Base-by-base conservation (phyloP, 1,284 basidiomycete genomes). In the Ganoderma lingzhi region DNA sequence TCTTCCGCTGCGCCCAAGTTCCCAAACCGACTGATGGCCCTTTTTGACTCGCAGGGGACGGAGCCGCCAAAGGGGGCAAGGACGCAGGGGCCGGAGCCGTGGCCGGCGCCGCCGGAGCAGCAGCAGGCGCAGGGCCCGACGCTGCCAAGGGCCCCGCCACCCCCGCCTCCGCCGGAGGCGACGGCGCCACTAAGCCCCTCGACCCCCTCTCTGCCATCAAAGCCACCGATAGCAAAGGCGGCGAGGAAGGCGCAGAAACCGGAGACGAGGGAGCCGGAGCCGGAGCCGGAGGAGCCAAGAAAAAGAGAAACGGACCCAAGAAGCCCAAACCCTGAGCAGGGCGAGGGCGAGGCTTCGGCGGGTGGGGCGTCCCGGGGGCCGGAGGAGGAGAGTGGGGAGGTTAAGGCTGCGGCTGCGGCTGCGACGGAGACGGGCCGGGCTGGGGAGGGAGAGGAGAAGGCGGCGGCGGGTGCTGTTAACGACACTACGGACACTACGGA, bases 41-140 rank as follows among this genome's bases (percentile, higher is more conserved):
- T 73, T 69, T 73, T 72, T 73, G 61, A 73, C 70, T 64, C 71
- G 68, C 75, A 76, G 75, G 75, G 68, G 71, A 67, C 67, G 58
- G 60, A 67, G 48, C 67, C 65, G 67, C 67, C 61, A 71, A 70
- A 68, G 73, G 67, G 67, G 67, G 59, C 37, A 69, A 70, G 51
- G 67, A 68, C 60, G 63, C 42, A 60, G 69, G 63, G 55, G 68
- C 66, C 71, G 15, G 71, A 69, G 10, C 42, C 69, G 44, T 68
- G 65, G 67, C 72, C 68, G 64, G 62, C 14, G 15, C 71, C 71
- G 32, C 64, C 63, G 39, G 41, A 6, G 42, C 44, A 39, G 73
- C 71, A 70, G 32, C 64, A 62, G 39, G 41, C 4, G 42, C 44
- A 39, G 73, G 63, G 61, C 9, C 60, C 67, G 69, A 72, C 17